Base-by-base conservation (phyloP, 805 yeast genomes). In the Zygoascus tannicola region DNA sequence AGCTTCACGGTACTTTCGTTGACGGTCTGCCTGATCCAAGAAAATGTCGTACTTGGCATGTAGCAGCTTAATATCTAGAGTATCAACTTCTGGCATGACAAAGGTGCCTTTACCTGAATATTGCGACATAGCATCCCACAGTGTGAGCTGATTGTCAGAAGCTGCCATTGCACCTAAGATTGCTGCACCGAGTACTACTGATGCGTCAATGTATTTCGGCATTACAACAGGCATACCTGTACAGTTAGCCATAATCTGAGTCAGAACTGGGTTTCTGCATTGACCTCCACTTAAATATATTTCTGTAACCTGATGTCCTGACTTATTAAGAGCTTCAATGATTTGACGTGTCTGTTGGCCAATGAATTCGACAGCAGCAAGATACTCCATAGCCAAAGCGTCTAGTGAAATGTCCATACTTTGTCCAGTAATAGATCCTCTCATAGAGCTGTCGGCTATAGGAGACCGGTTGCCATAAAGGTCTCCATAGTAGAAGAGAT, bases 321-420 rank as follows among this genome's bases (percentile, higher is more conserved):
- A 69, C 44, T 69, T 65, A 53, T 77, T 80, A 86, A 92, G 82
- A 49, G 80, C 78, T 53, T 85, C 92, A 30, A 90, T 80, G 58
- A 92, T 92, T 56, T 92, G 98, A 56, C 96, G 78, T 0, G 97
- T 90, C 68, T 92, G 98, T 60, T 87, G 95, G 40, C 95, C 96
- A 62, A 92, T 88, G 56, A 92, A 92, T 67, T 92, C 98, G 64
- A 96, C 86, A 3, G 97, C 95, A 15, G 85, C 97, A 40, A 88
- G 73, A 59, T 92, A 92, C 53, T 78, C 81, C 48, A 85, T 62
- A 0, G 97, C 96, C 53, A 92, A 69, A 49, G 84, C 85, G 54
- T 87, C 85, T 35, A 92, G 68, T 0, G 95, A 80, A 8, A 75
- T 68, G 60, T 92, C 97, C 94, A 92, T 85, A 2, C 90, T 77